Percentiles rank a stretch among this genome's conserved stretches.
These are phyloP conservation scores for Polychytrium aggregatum DNA, from an alignment of 192 early-diverging fungal genomes.

Conservation along the genomic window DNA sequence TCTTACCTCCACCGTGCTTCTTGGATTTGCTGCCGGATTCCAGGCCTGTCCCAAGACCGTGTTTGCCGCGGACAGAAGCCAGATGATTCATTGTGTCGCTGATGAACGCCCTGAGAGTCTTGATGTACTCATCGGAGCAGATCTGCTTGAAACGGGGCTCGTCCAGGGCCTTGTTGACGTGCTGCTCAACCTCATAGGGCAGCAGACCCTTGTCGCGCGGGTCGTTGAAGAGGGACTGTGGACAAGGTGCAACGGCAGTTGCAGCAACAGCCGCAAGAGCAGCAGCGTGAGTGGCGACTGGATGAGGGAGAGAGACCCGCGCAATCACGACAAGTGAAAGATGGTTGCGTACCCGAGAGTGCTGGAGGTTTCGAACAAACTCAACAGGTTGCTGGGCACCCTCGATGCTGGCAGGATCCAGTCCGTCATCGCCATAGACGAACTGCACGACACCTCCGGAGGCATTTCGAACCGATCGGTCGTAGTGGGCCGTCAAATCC, in stretches of 20 bases:
- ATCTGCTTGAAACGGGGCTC: conserved; percentile 36
- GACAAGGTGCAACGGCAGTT: no score
- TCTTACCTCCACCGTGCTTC: no score
- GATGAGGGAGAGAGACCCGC: no score
- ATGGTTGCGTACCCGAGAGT: conserved; percentile 19
- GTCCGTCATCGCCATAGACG: conserved; percentile 87
- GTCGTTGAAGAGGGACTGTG: no score
- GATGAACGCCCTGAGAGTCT: conserved; percentile 47
- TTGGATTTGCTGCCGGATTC: no score
- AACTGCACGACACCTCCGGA: conserved; percentile 89
- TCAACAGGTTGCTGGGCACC: conserved; percentile 80
- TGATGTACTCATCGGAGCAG: conserved; percentile 53
- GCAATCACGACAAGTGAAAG: no score
- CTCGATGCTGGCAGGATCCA: conserved; percentile 91
- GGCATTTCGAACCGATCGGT: conserved; percentile 87
- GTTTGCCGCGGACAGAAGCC: no score
- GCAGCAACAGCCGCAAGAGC: no score
- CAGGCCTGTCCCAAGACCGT: no score
- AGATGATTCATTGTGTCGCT: conserved; percentile 21
- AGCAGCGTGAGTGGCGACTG: no score
- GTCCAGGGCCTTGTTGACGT: conserved; percentile 14
- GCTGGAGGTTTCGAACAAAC: conserved; percentile 71
- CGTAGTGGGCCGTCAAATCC: conserved; percentile 91
- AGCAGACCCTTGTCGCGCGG: no score
- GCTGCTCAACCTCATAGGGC: background rate